Evolutionary conservation across 2,329 filamentous ascomycete species (phyloP).

Genomic region (Pestalotiopsis sp.): DNA sequence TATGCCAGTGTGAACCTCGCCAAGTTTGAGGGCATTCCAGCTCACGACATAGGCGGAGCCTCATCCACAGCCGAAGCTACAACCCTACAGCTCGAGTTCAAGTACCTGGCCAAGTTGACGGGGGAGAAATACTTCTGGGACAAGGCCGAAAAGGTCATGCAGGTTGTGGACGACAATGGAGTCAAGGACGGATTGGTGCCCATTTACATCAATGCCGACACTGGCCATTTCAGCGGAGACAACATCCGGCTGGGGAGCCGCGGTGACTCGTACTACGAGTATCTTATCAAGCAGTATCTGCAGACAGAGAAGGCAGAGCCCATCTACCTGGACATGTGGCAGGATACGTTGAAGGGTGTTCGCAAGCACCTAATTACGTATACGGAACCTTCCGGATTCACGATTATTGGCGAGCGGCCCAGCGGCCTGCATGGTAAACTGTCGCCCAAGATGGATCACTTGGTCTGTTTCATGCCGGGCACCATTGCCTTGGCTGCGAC

Average conservation of each 20-base stretch:
- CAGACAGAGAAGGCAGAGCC: constrained; percentile 87
- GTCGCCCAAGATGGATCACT: constrained; percentile 94
- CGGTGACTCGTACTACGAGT: constrained; percentile 98
- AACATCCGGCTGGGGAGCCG: constrained; percentile 93
- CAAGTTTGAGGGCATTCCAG: constrained; percentile 73
- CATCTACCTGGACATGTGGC: constrained; percentile 91
- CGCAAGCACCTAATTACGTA: constrained; percentile 93
- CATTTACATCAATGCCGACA: constrained; percentile 83
- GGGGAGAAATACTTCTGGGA: constrained; percentile 94
- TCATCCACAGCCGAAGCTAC: constrained; percentile 94
- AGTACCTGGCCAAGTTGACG: constrained; percentile 92
- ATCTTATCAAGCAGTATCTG: constrained; percentile 96
- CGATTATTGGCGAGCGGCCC: constrained; percentile 87
- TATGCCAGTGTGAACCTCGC: constrained; percentile 89
- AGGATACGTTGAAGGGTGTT: constrained; percentile 80
- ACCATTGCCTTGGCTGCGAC: constrained; percentile 91
- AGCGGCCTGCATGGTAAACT: constrained; percentile 68
- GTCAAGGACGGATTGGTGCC: constrained; percentile 82
- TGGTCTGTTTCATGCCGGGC: constrained; percentile 96
- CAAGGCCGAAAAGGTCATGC: constrained; percentile 86
- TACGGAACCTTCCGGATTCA: constrained; percentile 76
- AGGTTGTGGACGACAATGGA: constrained; percentile 83
- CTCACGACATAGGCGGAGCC: constrained; percentile 83
- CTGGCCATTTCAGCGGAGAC: constrained; percentile 76
- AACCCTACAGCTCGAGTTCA: constrained; percentile 92